Percentiles rank a stretch among this genome's conserved stretches.
Conservation (phyloP, 495 filamentous ascomycete genomes). For the Aspergillus biplanus region DNA sequence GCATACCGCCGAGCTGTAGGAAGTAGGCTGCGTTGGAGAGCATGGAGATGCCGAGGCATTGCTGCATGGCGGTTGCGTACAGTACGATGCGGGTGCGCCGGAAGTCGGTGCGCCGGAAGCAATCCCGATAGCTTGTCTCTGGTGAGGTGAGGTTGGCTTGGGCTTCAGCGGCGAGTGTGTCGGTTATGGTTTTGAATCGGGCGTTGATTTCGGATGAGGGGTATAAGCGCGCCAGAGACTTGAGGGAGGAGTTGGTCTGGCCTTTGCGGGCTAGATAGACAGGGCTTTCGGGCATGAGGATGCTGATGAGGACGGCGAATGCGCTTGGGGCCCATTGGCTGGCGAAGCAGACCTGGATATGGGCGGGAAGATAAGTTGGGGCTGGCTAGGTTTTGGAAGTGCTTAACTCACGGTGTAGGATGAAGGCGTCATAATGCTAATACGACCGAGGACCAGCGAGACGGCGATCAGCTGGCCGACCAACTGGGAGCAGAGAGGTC, state of each 20-base stretch:
- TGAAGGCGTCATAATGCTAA: constrained; percentile 15
- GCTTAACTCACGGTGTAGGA: constrained; percentile 23
- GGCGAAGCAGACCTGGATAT: constrained; percentile 24
- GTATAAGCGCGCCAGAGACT: constrained; percentile 10
- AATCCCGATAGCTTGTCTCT: constrained; percentile 25
- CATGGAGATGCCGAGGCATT: constrained; percentile 29
- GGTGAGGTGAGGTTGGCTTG: background rate
- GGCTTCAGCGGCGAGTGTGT: background rate
- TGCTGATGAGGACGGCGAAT: constrained; percentile 11
- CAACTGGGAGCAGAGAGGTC: background rate
- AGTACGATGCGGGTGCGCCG: constrained; percentile 37
- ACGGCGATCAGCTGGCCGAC: constrained; percentile 23
- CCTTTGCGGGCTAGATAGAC: constrained; percentile 21
- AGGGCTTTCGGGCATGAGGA: constrained; percentile 17
- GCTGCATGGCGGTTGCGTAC: constrained; percentile 26
- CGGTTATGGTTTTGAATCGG: constrained; percentile 1
- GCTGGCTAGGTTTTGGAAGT: too few relatives aligned
- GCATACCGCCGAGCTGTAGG: constrained; percentile 29
- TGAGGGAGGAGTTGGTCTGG: constrained; percentile 13
- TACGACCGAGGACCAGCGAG: constrained; percentile 17
- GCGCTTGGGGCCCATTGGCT: constrained; percentile 22
- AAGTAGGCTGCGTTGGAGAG: constrained; percentile 33
- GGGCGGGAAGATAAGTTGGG: background rate
- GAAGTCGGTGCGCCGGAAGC: constrained; percentile 32
- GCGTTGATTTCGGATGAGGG: background rate